Evolutionary conservation across 2,329 filamentous ascomycete genomes (phyloP), one percentile per base, ranked within the genome.

Genomic region (Neophaeococcomyces mojaviensis): DNA sequence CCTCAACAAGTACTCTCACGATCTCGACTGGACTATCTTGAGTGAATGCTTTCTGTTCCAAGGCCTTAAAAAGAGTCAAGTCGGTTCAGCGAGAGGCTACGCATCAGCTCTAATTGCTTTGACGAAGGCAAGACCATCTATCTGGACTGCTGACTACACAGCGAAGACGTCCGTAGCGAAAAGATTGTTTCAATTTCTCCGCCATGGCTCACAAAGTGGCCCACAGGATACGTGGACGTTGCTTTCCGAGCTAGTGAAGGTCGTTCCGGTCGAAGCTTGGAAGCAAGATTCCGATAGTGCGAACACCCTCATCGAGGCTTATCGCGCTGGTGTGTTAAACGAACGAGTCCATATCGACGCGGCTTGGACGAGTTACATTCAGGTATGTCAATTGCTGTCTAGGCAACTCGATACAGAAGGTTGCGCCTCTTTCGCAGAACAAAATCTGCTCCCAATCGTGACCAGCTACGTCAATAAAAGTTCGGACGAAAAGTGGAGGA

Each of bases 121-220:
- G 44, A 90, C 88, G 0, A 66, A 69, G 24, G 62, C 63, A 10
- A 74, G 81, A 39, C 81, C 87, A 1, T 73, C 79, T 13, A 70
- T 89, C 8, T 98, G 92, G 92, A 82, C 80, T 1, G 71, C 72
- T 4, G 69, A 78, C 44, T 81, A 81, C 61, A 70, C 65, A 22
- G 74, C 71, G 38, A 82, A 81, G 60, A 76, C 74, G 24, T 60
- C 73, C 6, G 76, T 64, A 48, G 73, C 66, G 49, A 77, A 70
- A 49, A 67, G 82, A 18, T 64, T 98, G 3, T 76, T 78, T 40
- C 70, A 79, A 7, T 92, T 94, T 55, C 69, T 97, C 5, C 81
- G 85, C 51, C 86, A 82, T 57, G 90, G 92, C 2, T 94, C 90
- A 0, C 86, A 96, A 58, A 78, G 81, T n/a, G 84, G 84, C 2